Base-by-base conservation (phyloP, 805 yeast genomes). In the Suhomyces pyralidae region DNA sequence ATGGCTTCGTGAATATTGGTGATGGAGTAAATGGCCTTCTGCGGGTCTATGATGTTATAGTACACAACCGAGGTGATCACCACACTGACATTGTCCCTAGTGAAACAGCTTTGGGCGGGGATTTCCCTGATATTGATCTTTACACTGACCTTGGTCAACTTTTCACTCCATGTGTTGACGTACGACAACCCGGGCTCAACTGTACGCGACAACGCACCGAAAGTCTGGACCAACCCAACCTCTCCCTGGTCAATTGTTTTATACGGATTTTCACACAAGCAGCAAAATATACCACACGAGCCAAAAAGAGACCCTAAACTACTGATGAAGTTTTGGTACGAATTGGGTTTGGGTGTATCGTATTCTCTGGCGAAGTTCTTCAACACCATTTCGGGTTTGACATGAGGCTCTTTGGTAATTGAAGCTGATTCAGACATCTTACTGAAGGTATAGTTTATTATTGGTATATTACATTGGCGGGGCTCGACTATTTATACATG, bases 171-270 rank as follows among this genome's bases (percentile, higher is more conserved):
- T n/a, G 83, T 82, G 66, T 85, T 85, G 49, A 85, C 83, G 59
- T 81, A 81, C 15, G 79, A 71, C 43, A 85, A 76, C 46, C 91
- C 91, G 5, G 90, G 90, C 63, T 85, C 90, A 28, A 81, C 86
- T 9, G 84, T 75, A 63, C 83, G 74, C 51, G 84, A 72, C 55
- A 85, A 72, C 50, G 85, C 83, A 58, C 91, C 91, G 62, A 84
- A 85, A 40, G 79, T 77, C 50, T 86, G 85, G 49, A 85, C 73
- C 52, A 85, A 74, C 12, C 90, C 91, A 51, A 85, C 90, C 53
- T 80, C 71, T 62, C 91, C 91, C 68, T 85, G 88, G 25, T 76
- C 64, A 25, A 85, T 87, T 34, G 75, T 71, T 59, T 77, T 71
- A 70, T 80, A 85, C 7, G 89, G 89, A 62, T 83, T 84, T 7